Percentiles rank a stretch among this genome's conserved stretches.
Evolutionary conservation across 164 flowering plant genomes (phyloP).

Genomic region (Warburgia ugandensis): DNA sequence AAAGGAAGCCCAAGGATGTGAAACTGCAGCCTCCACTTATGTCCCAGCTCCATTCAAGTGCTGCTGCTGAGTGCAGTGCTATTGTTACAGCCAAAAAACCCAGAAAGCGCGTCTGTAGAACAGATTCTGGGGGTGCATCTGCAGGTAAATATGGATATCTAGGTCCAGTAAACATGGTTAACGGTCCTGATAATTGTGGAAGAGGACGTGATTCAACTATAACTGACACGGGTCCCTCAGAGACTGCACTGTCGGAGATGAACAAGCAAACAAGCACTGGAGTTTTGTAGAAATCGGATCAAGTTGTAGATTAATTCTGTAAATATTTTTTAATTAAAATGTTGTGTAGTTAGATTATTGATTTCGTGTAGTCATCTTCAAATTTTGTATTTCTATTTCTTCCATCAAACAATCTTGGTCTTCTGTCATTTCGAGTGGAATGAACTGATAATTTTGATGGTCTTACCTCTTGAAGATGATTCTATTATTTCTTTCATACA

Average conservation of each 20-base stretch:
- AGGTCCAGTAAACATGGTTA: constrained; percentile 9
- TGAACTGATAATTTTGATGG: too few relatives aligned
- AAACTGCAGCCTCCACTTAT: constrained; percentile 8
- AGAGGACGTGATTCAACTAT: not conserved
- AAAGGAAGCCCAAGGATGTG: constrained; percentile 16
- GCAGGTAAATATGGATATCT: constrained; percentile 8
- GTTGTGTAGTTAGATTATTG: too few relatives aligned
- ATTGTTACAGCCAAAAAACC: constrained; percentile 24
- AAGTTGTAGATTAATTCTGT: not conserved
- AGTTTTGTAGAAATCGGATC: too few relatives aligned
- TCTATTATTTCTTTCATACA: too few relatives aligned
- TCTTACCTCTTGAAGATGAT: too few relatives aligned
- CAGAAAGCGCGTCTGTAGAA: constrained; percentile 26
- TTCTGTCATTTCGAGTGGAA: too few relatives aligned
- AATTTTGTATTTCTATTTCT: too few relatives aligned
- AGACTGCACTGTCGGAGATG: not conserved
- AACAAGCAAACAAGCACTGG: not conserved
- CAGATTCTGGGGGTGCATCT: constrained; percentile 10
- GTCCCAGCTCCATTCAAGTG: constrained; percentile 15
- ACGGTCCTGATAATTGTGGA: not conserved
- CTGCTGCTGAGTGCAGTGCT: constrained; percentile 5
- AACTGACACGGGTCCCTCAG: not conserved
- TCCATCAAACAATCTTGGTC: too few relatives aligned
- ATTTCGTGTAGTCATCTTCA: too few relatives aligned
- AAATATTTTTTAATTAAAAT: constrained; percentile 4